Evolutionary conservation across 169 alveolate species (phyloP), one percentile per base, ranked within the genome.

Genomic region (Blepharisma undulans): DNA sequence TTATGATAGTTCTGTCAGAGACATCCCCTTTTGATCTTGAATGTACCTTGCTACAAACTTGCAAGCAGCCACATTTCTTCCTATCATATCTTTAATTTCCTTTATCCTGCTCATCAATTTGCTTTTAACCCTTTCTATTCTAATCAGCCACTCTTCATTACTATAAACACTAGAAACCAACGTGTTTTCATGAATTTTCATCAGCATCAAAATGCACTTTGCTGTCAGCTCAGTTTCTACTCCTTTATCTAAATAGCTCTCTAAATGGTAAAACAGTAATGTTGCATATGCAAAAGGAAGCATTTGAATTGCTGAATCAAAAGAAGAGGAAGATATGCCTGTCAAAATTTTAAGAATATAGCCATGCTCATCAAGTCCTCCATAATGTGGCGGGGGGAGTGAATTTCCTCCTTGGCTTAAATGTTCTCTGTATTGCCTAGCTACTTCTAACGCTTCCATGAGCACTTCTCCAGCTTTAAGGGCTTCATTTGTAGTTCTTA

Each of bases 361-460:
- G 22, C 72, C 91, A 71, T 27, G n/a, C 14, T 27, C 60, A 72
- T 61, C 66, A 25, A 25, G 25, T 36, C 91, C 91, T 25, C 84
- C 91, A 72, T 61, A 86, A 22, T 86, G 91, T 61, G 91, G 91
- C 7, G 91, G 91, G 4, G 91, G 91, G 16, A 71, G 36, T 1
- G 80, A 7, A 5, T 71, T 32, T 19, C 84, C 91, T 19, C 91
- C 91, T 21, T 72, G 22, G 30, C 72, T n/a, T 85, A 86, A 4
- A 32, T 86, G 91, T 18, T 86, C 84, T 66, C 72, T 27, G 29
- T 86, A 86, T 61, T 86, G 84, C 27, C 29, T 1, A 16, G 72
- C 25, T 1, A 86, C 72, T 30, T 86, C 91, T 21, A 86, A 36
- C 5, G 91, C 82, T 25, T 86, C 91, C 7, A 86, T 86, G 25